Evolutionary conservation across 2,329 filamentous ascomycete species (phyloP), one percentile per base, ranked within the genome.

Genomic region (Penicillium digitatum): DNA sequence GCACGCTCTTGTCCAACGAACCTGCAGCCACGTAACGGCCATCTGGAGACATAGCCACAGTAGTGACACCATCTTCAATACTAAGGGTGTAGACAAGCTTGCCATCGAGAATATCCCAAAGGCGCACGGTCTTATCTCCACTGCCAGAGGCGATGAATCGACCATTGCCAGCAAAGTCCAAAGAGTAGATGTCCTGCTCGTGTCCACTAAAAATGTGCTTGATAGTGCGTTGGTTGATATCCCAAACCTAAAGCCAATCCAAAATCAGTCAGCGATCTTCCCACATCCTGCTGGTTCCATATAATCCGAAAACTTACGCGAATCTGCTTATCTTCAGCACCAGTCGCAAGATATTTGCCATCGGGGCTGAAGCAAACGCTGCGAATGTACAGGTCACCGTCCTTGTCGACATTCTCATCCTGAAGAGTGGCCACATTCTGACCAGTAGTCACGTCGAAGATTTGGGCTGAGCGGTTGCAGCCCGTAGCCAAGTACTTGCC

Each of bases 291-390:
- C 18, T 8, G 12, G n/a, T 7, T 22, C n/a, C 18, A 29, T 22
- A 14, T 40, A 31, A 29, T 24, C 24, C 16, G 11, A 42, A 40
- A 40, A 60, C 87, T 78, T 82, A 93, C 91, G 67, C 94, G 82
- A 71, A 99, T 97, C 68, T 96, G 83, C 79, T 96, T 97, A 76
- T 99, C 94, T 73, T 99, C 94, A 2, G 94, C 94, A 71, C 94
- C 94, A 16, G 94, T 99, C 5, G 94, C 94, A 32, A 99, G 83
- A 66, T 90, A 96, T 69, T 88, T 88, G 58, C 94, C 93, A 72
- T 97, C 92, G 12, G 94, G 94, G 71, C 93, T 97, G 81, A 99
- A 99, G 81, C 94, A 99, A 52, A 99, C 94, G 68, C 93, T 97
- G 66, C 94, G 82, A 66, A 99, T 99, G 74, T 97, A 99, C 31